Conservation (phyloP, 176 grass and related monocot species). For the Oryza australiensis region DNA sequence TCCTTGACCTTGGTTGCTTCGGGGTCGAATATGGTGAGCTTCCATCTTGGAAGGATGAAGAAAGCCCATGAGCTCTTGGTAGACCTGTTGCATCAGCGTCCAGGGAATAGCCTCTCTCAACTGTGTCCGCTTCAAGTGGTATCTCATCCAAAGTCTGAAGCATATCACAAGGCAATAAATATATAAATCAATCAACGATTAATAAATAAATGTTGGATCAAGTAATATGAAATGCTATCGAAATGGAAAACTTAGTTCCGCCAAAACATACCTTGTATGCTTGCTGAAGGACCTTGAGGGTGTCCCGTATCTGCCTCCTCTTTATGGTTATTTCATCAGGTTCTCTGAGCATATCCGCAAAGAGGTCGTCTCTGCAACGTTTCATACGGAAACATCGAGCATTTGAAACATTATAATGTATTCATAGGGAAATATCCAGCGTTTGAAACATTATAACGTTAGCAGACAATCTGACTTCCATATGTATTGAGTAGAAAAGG, state of each 20-base stretch:
- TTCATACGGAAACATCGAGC: constrained; percentile 7
- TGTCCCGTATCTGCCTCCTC: constrained; percentile 81
- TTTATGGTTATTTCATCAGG: constrained; percentile 87
- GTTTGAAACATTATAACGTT: constrained; percentile 4
- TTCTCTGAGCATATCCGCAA: constrained; percentile 88
- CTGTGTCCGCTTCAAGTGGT: constrained; percentile 83
- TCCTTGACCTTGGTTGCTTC: constrained; percentile 56
- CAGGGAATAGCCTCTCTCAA: constrained; percentile 85
- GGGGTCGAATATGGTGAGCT: constrained; percentile 54
- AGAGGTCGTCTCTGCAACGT: constrained; percentile 65
- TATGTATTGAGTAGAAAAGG: constrained; percentile 18
- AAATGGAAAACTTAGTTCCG: neutral
- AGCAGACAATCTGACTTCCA: neutral
- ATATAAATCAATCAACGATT: no score
- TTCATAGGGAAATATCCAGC: neutral
- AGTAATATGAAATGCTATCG: constrained; percentile 6
- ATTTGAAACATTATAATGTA: constrained; percentile 3
- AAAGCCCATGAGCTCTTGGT: constrained; percentile 58
- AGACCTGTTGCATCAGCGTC: constrained; percentile 64
- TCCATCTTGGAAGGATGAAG: constrained; percentile 57
- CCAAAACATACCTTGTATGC: constrained; percentile 68
- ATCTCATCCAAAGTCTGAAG: constrained; percentile 91
- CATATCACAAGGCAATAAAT: constrained; percentile 5
- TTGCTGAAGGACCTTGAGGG: constrained; percentile 84
- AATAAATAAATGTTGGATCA: neutral